Evolutionary conservation across 2,329 filamentous ascomycete species (phyloP).

Genomic region (Pezizomycotina sp.): DNA sequence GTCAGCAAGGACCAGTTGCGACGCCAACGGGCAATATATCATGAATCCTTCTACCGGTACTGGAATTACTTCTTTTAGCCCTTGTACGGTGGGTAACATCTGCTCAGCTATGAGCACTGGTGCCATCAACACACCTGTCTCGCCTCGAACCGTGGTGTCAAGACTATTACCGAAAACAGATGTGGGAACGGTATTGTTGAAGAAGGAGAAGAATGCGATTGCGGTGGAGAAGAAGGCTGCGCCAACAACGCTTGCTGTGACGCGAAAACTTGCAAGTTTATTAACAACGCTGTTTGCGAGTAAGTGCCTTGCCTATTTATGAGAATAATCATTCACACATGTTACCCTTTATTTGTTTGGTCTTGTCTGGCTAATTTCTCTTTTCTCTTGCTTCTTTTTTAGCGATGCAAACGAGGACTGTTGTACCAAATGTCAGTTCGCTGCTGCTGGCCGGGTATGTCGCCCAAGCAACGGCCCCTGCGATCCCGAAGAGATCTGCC

Average conservation of each 20-base stretch:
- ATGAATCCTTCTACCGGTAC: conserved; percentile 83
- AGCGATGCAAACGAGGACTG: conserved; percentile 67
- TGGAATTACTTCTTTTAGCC: conserved; percentile 63
- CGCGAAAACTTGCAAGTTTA: conserved; percentile 72
- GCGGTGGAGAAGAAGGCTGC: conserved; percentile 60
- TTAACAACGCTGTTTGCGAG: conserved; percentile 54
- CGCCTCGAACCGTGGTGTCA: conserved; percentile 67
- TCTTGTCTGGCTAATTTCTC: neutral
- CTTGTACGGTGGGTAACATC: conserved; percentile 83
- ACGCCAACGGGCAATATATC: conserved; percentile 65
- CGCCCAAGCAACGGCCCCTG: conserved; percentile 63
- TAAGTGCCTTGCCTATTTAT: too few relatives aligned
- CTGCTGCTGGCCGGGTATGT: conserved; percentile 54
- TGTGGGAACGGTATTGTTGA: conserved; percentile 98
- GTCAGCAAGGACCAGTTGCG: conserved; percentile 46
- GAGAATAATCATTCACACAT: too few relatives aligned
- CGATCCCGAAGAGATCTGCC: conserved; percentile 71
- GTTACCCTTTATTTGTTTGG: too few relatives aligned
- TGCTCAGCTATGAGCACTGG: conserved; percentile 68
- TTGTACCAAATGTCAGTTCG: conserved; percentile 56
- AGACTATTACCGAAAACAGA: conserved; percentile 63
- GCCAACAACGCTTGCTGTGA: conserved; percentile 68
- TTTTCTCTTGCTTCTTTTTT: neutral
- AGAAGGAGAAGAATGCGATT: conserved; percentile 86
- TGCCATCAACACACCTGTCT: conserved; percentile 61